Base-by-base conservation (phyloP, 768 basidiomycete genomes). In the Harrya chromipes region DNA sequence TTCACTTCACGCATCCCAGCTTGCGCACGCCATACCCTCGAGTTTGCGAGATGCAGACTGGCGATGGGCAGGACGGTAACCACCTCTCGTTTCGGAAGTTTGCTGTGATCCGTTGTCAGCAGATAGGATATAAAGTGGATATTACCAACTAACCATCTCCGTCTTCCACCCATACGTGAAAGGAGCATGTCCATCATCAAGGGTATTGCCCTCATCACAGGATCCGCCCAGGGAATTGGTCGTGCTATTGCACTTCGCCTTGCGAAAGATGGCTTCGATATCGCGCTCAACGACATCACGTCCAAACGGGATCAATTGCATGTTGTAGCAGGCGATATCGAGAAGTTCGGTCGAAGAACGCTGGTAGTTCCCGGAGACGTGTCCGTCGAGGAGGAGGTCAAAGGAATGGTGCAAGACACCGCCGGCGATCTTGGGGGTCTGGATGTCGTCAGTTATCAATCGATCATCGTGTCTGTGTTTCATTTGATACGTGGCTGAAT, bases 381-480 rank as follows among this genome's bases (percentile, higher is more conserved):
- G 9, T 63, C 67, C 3, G 45, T 58, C 1, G 77, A 79, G 45
- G 55, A 53, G 2, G 66, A 75, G 11, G 77, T 80, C 4, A 60
- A 72, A 41, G 46, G 16, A 11, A 65, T 79, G 59, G 61, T 81
- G 2, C 60, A 65, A 6, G 50, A 53, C 0, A 59, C 59, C 10
- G 62, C 63, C 9, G 38, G 59, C 2, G 54, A 56, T 13, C 59
- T 78, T 11, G 77, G 52, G 2, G 59, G 45, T 3, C 26, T 52
- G 6, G 35, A 44, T 14, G 43, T 43, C 4, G 43, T 43, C 31
- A 34, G 31, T 34, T n/a, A n/a, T 20, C 10, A 29, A 11, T 29
- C 3, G 5, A 12, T 29, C 12, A 27, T 11, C 7, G 27, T 27
- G 10, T 11, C 27, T 27, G 27, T 4, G 10, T 27, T 11, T 11